These are phyloP conservation scores for Citrus medica DNA, from an alignment of 345 rosid genomes.

Conservation along the genomic window DNA sequence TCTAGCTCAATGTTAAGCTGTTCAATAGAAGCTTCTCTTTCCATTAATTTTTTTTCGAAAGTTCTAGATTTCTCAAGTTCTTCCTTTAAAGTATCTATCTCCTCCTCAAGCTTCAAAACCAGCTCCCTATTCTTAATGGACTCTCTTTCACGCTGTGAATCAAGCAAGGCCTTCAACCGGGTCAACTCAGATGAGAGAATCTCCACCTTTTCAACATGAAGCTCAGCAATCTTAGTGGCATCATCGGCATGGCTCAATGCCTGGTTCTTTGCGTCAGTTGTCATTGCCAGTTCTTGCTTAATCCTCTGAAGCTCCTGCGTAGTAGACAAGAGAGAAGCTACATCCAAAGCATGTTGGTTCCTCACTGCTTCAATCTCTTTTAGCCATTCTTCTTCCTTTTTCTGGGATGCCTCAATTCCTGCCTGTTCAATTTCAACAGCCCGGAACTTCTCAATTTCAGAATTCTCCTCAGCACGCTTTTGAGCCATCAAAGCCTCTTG, in stretches of 20 bases:
- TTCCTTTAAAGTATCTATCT: slow-evolving; percentile 50
- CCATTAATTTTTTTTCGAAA: slow-evolving; percentile 51
- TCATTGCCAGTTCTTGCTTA: slow-evolving; percentile 67
- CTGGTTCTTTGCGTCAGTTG: slow-evolving; percentile 77
- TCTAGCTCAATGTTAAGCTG: slow-evolving; percentile 80
- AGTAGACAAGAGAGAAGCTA: slow-evolving; percentile 65
- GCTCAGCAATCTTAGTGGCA: slow-evolving; percentile 84
- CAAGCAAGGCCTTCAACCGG: slow-evolving; percentile 65
- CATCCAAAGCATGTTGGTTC: slow-evolving; percentile 83
- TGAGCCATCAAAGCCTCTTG: slow-evolving; percentile 84
- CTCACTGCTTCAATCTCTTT: slow-evolving; percentile 70
- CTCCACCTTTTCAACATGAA: slow-evolving; percentile 76
- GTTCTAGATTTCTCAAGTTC: slow-evolving; percentile 58
- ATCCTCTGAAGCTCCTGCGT: slow-evolving; percentile 68
- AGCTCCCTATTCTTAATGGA: slow-evolving; percentile 42
- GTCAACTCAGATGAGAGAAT: slow-evolving; percentile 71
- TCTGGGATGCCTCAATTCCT: slow-evolving; percentile 79
- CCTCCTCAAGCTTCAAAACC: slow-evolving; percentile 48
- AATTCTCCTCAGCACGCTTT: slow-evolving; percentile 73
- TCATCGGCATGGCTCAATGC: slow-evolving; percentile 88
- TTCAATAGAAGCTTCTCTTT: slow-evolving; percentile 55
- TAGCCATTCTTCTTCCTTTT: slow-evolving; percentile 81
- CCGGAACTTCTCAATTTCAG: slow-evolving; percentile 86
- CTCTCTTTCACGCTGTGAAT: slow-evolving; percentile 60
- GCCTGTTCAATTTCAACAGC: slow-evolving; percentile 90